Evolutionary conservation across 73 alveolate genomes (phyloP).

Genomic region (Paraurostyla sp.): DNA sequence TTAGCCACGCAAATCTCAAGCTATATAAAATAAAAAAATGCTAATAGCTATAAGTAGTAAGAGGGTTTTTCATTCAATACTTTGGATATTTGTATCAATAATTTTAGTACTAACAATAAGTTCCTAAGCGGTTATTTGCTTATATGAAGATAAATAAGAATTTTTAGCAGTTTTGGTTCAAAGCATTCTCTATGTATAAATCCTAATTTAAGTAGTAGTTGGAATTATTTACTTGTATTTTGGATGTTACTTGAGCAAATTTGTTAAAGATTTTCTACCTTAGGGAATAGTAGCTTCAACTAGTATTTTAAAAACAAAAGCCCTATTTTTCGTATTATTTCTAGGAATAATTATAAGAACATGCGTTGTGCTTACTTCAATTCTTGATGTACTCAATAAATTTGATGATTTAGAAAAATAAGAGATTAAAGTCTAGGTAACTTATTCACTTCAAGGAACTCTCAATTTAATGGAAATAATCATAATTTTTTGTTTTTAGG

Average conservation of each 20-base stretch:
- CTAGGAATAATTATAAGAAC: constrained; percentile 1
- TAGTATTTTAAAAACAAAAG: background rate
- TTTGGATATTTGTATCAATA: background rate
- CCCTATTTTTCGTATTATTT: background rate
- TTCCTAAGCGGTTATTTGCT: background rate
- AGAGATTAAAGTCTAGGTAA: background rate
- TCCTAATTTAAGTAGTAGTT: background rate
- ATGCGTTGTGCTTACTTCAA: background rate
- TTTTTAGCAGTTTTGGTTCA: background rate
- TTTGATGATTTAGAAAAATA: background rate
- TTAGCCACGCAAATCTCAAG: background rate
- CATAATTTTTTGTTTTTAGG: background rate
- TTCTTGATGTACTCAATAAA: background rate
- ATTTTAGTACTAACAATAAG: background rate
- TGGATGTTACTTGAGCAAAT: background rate
- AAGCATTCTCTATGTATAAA: background rate
- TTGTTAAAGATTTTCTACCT: constrained; percentile 3
- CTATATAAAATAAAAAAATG: background rate
- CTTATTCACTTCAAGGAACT: background rate
- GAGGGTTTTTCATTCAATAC: background rate
- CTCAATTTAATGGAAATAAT: constrained; percentile 13
- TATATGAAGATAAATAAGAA: background rate
- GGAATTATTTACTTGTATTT: background rate
- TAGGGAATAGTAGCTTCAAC: background rate
- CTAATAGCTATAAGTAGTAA: background rate